Evolutionary conservation across 192 early-diverging fungal genomes (phyloP), one percentile per base, ranked within the genome.

Genomic region (Rhizophagus clarus): DNA sequence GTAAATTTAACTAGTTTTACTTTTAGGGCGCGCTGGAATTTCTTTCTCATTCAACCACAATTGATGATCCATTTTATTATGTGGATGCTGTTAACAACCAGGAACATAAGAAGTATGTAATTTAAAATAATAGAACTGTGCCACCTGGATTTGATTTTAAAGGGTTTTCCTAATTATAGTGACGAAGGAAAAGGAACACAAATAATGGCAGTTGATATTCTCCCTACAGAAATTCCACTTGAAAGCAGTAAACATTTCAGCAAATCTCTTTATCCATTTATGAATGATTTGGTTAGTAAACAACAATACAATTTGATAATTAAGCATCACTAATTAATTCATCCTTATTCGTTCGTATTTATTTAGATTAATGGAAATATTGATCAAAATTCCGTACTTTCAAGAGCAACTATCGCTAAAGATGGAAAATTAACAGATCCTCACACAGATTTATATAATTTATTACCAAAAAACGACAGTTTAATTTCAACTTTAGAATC

Each of bases 151-250:
- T 82, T 66, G 28, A 28, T 56, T 56, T 61, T 32, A 8, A n/a
- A 14, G 4, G 6, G 3, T 68, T 40, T 62, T 76, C 51, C 28
- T 51, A 45, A 24, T 32, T 29, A 34, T 76, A 89, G 90, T 76
- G 87, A 92, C 29, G 94, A 95, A 77, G 92, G 88, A 26, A 83
- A 86, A 4, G 98, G 98, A 42, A 91, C 97, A n/a, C 96, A 97
- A 82, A 95, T 99, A 84, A 96, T 98, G 91, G 96, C 96, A 9
- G 95, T 99, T 45, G 98, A 99, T 81, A 99, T 97, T 81, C 84
- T 99, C 51, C 98, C 98, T 2, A 95, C 98, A 3, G 98, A 99
- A 86, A 87, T 99, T 78, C 98, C 98, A 6, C 82, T 97, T 26
- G 97, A 98, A 81, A 95, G 96, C 40, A 97, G 96, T 83, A 87